A percentile compares a stretch with the other conserved stretches of the same genome.
phyloP scores from a whole-genome alignment of 768 basidiomycete species.

The Rhodotorula graminis region DNA sequence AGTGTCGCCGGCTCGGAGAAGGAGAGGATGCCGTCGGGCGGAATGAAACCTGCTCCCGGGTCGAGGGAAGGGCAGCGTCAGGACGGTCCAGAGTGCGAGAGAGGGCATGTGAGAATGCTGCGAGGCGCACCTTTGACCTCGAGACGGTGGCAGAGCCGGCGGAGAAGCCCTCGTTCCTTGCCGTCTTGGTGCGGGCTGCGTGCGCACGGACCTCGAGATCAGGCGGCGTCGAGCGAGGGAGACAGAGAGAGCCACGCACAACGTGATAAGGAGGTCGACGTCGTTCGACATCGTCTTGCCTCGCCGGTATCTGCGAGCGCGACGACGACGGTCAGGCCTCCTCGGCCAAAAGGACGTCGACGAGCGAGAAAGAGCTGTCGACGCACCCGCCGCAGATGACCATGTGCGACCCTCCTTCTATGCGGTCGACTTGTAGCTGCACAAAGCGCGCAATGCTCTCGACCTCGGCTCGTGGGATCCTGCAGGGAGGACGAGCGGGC shows the following conservation, averaged over 20 bases:
- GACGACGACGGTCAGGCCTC: neutral
- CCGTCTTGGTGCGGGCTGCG: constrained; percentile 28
- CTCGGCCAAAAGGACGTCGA: too few species aligned
- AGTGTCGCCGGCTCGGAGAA: constrained; percentile 22
- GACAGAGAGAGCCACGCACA: neutral
- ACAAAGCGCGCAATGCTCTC: constrained; percentile 24
- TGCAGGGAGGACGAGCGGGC: neutral
- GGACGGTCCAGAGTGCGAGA: too few species aligned
- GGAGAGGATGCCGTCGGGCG: constrained; percentile 17
- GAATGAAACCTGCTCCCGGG: constrained; percentile 21
- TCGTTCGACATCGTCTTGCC: constrained; percentile 22
- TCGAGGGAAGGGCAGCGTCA: neutral
- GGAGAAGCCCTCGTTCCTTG: constrained; percentile 25
- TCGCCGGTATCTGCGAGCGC: constrained; percentile 17
- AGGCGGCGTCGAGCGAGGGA: neutral
- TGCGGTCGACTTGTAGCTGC: constrained; percentile 21
- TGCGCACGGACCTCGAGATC: neutral
- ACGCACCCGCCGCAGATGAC: constrained; percentile 27
- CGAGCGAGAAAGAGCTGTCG: neutral
- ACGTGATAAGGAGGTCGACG: constrained; percentile 31
- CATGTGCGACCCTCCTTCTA: constrained; percentile 16
- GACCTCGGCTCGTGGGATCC: constrained; percentile 21
- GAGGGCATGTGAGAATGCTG: neutral
- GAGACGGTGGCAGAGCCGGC: constrained; percentile 15
- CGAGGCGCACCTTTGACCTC: constrained; percentile 25